These are phyloP conservation scores for Parastagonospora avenae DNA, from an alignment of 2,329 filamentous ascomycete genomes.

Conservation along the genomic window DNA sequence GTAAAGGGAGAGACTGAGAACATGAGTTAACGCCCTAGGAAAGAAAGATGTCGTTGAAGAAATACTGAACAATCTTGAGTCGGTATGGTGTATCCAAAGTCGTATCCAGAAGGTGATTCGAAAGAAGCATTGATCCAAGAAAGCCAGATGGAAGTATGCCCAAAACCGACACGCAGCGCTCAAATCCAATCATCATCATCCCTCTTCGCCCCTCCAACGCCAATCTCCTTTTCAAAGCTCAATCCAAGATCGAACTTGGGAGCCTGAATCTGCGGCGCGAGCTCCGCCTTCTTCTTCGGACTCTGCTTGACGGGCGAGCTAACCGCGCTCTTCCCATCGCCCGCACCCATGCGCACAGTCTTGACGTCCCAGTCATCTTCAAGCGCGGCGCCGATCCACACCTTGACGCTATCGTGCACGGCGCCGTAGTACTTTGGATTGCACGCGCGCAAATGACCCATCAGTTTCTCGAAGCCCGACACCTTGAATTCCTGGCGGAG, in stretches of 20 bases:
- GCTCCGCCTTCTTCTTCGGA: slow-evolving; percentile 48
- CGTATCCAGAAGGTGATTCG: no score
- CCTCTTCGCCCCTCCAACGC: slow-evolving; percentile 19
- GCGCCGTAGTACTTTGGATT: slow-evolving; percentile 97
- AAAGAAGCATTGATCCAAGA: not conserved
- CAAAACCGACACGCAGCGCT: slow-evolving; percentile 3
- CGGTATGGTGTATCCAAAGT: no score
- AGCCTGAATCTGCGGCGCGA: slow-evolving; percentile 44
- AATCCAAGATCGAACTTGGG: slow-evolving; percentile 45
- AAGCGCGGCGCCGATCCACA: slow-evolving; percentile 85
- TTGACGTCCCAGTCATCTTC: slow-evolving; percentile 88
- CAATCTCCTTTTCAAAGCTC: slow-evolving; percentile 39
- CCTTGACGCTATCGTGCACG: slow-evolving; percentile 85
- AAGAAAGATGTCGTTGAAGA: not conserved
- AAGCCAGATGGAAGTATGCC: not conserved
- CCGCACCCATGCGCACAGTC: slow-evolving; percentile 74
- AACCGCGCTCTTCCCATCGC: slow-evolving; percentile 41
- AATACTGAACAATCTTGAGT: no score
- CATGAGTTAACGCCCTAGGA: not conserved
- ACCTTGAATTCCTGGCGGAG: slow-evolving; percentile 79
- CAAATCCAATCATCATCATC: slow-evolving; percentile 43
- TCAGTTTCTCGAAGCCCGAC: slow-evolving; percentile 88
- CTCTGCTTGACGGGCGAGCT: slow-evolving; percentile 46
- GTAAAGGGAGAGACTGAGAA: not conserved
- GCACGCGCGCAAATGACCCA: slow-evolving; percentile 84